Evolutionary conservation across 768 basidiomycete species (phyloP), one percentile per base, ranked within the genome.

Genomic region (Agaricus bisporus): DNA sequence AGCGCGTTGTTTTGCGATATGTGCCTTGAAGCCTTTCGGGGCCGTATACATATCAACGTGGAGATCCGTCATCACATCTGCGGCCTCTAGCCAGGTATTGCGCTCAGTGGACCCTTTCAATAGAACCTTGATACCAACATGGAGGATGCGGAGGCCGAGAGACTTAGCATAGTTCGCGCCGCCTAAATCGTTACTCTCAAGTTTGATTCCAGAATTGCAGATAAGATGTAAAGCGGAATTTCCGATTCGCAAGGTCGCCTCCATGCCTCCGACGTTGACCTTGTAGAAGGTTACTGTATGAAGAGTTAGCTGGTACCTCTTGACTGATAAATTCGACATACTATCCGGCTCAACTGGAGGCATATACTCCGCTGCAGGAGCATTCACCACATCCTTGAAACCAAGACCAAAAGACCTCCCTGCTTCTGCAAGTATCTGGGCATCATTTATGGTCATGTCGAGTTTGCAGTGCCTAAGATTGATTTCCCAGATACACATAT

Each of bases 401-500:
- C 88, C 91, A 56, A 83, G 63, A 6, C 75, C 73, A 56, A 97
- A 86, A 0, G 82, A 74, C 37, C 73, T 70, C 4, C 73, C 67
- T 18, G 81, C 82, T 5, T 82, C 74, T 8, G 68, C 64, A 11
- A 94, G 59, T 14, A 78, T 59, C 56, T 72, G 69, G 5, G 70
- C 70, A 58, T 91, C 79, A 14, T 68, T 64, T 7, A 84, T 80
- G 1, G 85, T 78, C 17, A 85, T 56, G 22, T 76, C 62, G 0
- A 75, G 76, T 60, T 81, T 84, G 44, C 90, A 63, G 32, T 74
- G 64, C 5, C 91, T 91, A 15, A 93, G 35, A n/a, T 70, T 70
- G 42, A 95, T 79, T 62, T 95, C 92, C 95, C 95, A 98, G 12
- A 97, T 79, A 64, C 95, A 98, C 5, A 95, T 73, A 62, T 98